Evolutionary conservation across 441 rosid genomes (phyloP).

Genomic region (Rhodomyrtus psidioides): DNA sequence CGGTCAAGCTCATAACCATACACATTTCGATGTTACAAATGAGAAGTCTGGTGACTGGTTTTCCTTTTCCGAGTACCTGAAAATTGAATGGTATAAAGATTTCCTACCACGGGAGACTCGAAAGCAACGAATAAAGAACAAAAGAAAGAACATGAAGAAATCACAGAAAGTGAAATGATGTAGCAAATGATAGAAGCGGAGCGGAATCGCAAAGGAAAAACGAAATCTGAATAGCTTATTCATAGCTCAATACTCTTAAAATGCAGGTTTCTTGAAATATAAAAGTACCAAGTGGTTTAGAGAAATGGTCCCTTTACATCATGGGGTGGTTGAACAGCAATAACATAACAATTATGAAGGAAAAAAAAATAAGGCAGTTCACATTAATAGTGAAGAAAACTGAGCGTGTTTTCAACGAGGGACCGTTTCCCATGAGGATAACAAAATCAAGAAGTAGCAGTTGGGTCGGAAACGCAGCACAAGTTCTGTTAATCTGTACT

Average conservation of each 20-base stretch:
- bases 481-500: background rate
- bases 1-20: background rate
- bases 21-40: background rate
- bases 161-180: background rate
- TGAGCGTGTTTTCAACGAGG: background rate
- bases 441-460: background rate
- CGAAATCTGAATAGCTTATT: background rate
- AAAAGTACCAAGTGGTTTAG: background rate
- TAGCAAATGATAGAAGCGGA: background rate
- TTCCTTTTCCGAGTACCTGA: background rate
- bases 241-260: background rate
- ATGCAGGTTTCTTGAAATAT: background rate
- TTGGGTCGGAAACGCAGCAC: background rate
- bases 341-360: background rate
- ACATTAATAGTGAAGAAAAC: background rate
- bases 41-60: background rate
- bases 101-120: background rate
- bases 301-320: background rate
- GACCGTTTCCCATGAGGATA: background rate
- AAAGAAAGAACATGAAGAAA: background rate
- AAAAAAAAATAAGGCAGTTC: background rate
- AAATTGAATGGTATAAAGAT: background rate
- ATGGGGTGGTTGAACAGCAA: background rate
- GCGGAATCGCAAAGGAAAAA: background rate
- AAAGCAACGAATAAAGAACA: background rate